Percentiles rank a stretch among this genome's conserved stretches.
phyloP scores from a whole-genome alignment of 805 yeast genomes.

The Cephaloascus albidus region DNA sequence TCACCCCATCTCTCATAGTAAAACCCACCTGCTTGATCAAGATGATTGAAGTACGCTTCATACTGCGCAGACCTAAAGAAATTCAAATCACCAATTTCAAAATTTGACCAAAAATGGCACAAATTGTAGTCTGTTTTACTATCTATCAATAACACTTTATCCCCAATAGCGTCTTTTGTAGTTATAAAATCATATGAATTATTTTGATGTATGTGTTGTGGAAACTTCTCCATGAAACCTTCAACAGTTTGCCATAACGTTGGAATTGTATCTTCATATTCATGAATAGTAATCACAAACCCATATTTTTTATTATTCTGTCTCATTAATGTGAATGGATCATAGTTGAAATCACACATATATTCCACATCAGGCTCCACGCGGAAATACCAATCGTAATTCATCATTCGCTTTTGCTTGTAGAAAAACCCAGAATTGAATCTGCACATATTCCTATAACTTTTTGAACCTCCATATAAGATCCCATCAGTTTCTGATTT shows the following conservation, averaged over 20 bases:
- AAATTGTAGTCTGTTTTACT: conserved; percentile 29
- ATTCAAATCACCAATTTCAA: conserved; percentile 45
- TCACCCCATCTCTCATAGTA: conserved; percentile 59
- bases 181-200: conserved; percentile 41
- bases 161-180: conserved; percentile 28
- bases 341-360: conserved; percentile 48
- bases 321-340: conserved; percentile 36
- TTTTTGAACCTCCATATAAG: conserved; percentile 37
- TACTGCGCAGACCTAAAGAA: conserved; percentile 40
- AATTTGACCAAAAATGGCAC: conserved; percentile 62
- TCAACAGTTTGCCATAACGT: conserved; percentile 41
- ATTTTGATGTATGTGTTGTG: conserved; percentile 35
- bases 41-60: conserved; percentile 29
- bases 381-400: conserved; percentile 50
- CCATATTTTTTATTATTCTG: conserved; percentile 38
- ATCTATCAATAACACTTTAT: conserved; percentile 3
- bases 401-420: conserved; percentile 29
- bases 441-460: conserved; percentile 62
- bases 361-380: conserved; percentile 52
- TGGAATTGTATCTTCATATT: conserved; percentile 42
- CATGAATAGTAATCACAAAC: conserved; percentile 40
- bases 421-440: conserved; percentile 61
- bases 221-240: conserved; percentile 31
- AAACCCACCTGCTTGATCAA: conserved; percentile 42
- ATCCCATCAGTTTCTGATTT: conserved; percentile 14